These are phyloP conservation scores for Phytophthora pinifolia DNA, from an alignment of 352 stramenopile species.

Conservation along the genomic window DNA sequence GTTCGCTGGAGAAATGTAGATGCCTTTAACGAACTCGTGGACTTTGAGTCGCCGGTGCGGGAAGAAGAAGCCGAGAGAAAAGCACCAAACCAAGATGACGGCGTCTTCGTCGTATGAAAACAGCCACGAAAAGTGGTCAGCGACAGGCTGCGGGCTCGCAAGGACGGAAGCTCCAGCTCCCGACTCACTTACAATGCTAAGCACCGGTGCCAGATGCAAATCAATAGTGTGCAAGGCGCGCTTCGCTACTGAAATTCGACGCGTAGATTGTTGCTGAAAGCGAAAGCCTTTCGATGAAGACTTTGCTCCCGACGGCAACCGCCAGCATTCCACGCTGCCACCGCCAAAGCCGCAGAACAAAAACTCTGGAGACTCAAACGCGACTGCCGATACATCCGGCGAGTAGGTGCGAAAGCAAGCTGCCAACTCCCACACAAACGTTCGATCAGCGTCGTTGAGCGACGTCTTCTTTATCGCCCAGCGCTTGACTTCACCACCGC, in stretches of 20 bases:
- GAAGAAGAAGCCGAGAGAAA: constrained; percentile 53
- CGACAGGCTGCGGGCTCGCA: constrained; percentile 4
- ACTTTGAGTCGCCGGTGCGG: constrained; percentile 48
- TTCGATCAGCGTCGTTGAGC: constrained; percentile 1
- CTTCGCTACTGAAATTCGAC: constrained; percentile 43
- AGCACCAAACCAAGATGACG: constrained; percentile 55
- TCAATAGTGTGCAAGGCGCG: constrained; percentile 48
- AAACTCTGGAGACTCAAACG: constrained; percentile 37
- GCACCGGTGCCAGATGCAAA: constrained; percentile 46
- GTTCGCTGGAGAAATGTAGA: constrained; percentile 25
- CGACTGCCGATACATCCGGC: constrained; percentile 31
- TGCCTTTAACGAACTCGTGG: constrained; percentile 38
- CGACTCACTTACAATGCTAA: constrained; percentile 36
- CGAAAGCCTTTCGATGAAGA: constrained; percentile 8
- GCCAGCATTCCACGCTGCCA: constrained; percentile 59
- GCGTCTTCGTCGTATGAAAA: constrained; percentile 50
- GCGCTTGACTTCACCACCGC: constrained; percentile 47
- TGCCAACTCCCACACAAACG: constrained; percentile 38
- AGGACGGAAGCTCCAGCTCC: constrained; percentile 17
- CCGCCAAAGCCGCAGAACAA: constrained; percentile 55
- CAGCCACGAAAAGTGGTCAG: constrained; percentile 54
- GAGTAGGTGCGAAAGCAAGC: constrained; percentile 52
- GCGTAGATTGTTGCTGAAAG: constrained; percentile 19
- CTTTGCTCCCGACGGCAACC: constrained; percentile 22
- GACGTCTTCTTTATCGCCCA: constrained; percentile 28